These are phyloP conservation scores for Blastomyces silverae DNA, from an alignment of 2,329 filamentous ascomycete species.

Conservation along the genomic window DNA sequence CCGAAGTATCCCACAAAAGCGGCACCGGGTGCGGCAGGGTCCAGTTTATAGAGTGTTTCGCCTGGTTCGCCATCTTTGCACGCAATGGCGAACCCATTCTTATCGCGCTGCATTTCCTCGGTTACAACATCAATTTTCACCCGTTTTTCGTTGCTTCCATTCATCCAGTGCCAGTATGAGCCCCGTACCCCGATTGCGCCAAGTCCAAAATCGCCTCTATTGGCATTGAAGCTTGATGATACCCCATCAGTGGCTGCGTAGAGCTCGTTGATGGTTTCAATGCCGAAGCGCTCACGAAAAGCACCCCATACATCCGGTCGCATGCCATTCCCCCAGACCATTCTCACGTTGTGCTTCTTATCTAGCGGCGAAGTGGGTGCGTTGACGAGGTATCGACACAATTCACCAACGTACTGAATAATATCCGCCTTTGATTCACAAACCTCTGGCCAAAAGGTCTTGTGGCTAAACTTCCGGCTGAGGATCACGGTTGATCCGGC, in stretches of 20 bases:
- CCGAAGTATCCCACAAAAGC: conserved; percentile 7
- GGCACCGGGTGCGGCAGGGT: conserved; percentile 11
- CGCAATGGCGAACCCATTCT: conserved; percentile 10
- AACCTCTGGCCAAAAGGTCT: conserved; percentile 43
- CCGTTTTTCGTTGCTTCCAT: conserved; percentile 12
- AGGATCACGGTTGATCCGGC: conserved; percentile 41
- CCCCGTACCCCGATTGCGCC: conserved; percentile 12
- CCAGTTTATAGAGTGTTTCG: conserved; percentile 7
- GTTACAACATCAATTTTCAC: conserved; percentile 14
- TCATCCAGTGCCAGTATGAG: conserved; percentile 10
- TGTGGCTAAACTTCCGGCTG: conserved; percentile 43
- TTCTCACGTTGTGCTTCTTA: conserved; percentile 39
- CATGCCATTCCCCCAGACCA: conserved; percentile 43
- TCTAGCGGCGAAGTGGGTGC: conserved; percentile 43
- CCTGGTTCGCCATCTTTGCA: conserved; percentile 9
- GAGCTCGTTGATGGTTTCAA: conserved; percentile 36
- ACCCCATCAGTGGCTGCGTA: conserved; percentile 37
- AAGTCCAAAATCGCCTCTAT: conserved; percentile 10
- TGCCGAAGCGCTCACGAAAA: conserved; percentile 36
- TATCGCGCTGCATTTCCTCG: conserved; percentile 1
- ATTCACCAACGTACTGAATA: conserved; percentile 44
- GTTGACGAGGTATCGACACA: conserved; percentile 45
- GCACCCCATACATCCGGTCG: conserved; percentile 38
- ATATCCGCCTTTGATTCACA: conserved; percentile 39
- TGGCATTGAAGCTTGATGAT: conserved; percentile 11